Base-by-base conservation (phyloP, 1,284 basidiomycete species). In the Puccinia coronata region DNA sequence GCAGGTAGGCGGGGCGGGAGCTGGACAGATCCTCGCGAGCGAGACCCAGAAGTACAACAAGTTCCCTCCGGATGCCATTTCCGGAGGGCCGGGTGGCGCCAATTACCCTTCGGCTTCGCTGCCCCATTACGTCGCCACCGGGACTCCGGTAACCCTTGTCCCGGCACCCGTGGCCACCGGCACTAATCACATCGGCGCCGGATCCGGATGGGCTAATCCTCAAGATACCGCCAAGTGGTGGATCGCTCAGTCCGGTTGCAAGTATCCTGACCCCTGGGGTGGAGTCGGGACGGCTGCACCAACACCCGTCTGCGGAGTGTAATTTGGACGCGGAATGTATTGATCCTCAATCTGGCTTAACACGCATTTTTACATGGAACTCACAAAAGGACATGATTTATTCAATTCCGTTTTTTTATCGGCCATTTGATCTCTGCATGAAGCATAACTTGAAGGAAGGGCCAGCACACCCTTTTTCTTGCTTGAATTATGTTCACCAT, bases 211-310 rank as follows among this genome's bases (percentile, higher is more conserved):
- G 80, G 28, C 49, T 43, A 57, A 81, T 41, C 61, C 80, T 12
- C 23, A 59, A 12, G 80, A 81, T 57, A 81, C 49, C n/a, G 47
- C 80, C 25, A 69, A 69, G 55, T 69, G 59, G 61, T 81, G 57
- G 55, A 59, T 75, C 8, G 69, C 72, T 39, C 71, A 75, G 49
- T n/a, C 71, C 36, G 80, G 80, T 20, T 81, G 80, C 31, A 59
- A 75, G 41, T 81, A 81, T 47, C 72, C 41, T 14, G 72, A 81
- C 34, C 72, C 80, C 34, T 81, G 80, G 80, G 61, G 61, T n/a
- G 80, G 61, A n/a, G 80, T 81, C 28, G 80, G n/a, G 5, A 47
- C 61, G n/a, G 47, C 80, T 39, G 47, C 72, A 25, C 80, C 80
- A 36, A 81, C 80, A 34, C 80, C 80, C 28, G 31, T 80, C 36